Evolutionary conservation across 106 monocot species (phyloP), one percentile per base, ranked within the genome.

Genomic region (Dendrobium catenatum): DNA sequence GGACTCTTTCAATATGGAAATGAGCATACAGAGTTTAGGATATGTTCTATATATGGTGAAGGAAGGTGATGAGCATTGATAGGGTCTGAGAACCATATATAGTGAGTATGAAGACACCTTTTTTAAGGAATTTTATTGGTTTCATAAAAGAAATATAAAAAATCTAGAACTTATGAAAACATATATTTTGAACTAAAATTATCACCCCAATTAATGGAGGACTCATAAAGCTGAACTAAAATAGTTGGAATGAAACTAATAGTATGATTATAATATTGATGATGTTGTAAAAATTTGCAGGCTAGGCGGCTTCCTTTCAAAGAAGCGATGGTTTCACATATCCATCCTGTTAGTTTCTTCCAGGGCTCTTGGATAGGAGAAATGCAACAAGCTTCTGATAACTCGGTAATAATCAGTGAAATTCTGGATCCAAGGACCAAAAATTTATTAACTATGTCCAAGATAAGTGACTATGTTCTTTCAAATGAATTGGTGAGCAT

Each of bases 401-500:
- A 86, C 67, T 80, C 89, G 6, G 89, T 92, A 66, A 89, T 92
- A 84, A 92, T 92, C 37, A 92, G 91, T 79, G 91, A 92, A 80
- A 92, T 92, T 76, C 72, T 92, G 55, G 91, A 92, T 79, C 89
- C 91, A 18, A 87, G 91, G 74, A 92, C 91, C 1, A 92, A 89
- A 80, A 92, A 92, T 78, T 84, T 92, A 67, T 77, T 92, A 75
- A 85, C 89, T 13, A 80, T 89, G 87, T 92, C 89, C 46, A 92
- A 84, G 82, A 92, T 92, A 33, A 92, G 91, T 79, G 91, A 92
- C 77, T 92, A 92, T 82, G 89, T 92, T 49, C 80, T 92, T 47
- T 92, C 91, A 48, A 92, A 92, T 82, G 91, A 92, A 84, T 80
- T 92, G 46, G 91, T 92, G 70, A 92, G 91, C 83, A 92, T 92